Evolutionary conservation across 2,329 filamentous ascomycete genomes (phyloP), one percentile per base, ranked within the genome.

Genomic region (Penicillium sp.): DNA sequence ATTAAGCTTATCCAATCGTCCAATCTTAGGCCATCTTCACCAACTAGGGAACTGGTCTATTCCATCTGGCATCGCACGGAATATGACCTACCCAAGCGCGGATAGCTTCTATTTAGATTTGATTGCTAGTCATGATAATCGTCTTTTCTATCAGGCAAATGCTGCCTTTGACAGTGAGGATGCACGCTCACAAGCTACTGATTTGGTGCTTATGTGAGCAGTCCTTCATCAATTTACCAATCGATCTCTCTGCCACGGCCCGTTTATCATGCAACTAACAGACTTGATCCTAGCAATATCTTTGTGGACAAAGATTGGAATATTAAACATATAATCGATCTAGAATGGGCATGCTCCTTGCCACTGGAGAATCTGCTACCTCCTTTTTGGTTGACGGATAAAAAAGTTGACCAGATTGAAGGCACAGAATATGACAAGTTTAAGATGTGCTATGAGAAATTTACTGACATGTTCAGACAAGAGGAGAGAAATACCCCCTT

Each of bases 221-320:
- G 63, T 61, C 26, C 57, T 56, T 45, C 64, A 51, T 56, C 70
- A 60, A 47, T 72, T 59, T 66, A 65, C 60, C 26, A 60, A 59
- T 4, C 56, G 61, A 21, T 68, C 73, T 58, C 60, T 68, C 21
- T 63, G 68, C 4, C 47, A 67, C 18, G 71, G 73, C 1, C 71
- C 70, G 1, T 76, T 72, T 53, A 49, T 70, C 12, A 63, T 66
- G 49, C 59, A 51, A 1, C 61, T 77, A 21, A 74, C 70, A 18
- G 73, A 77, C 58, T 60, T 77, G 12, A 76, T 53, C 62, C 62
- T 47, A 71, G 68, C 54, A 76, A 77, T 51, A 68, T 70, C 18
- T 66, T 69, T 48, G 68, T 71, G 7, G 66, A 71, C 50, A 28
- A 59, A 5, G 40, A 70, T 20, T 71, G 63, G 68, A 60, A 67